These are phyloP conservation scores for Hypoxylon sp. DNA, from an alignment of 2,329 filamentous ascomycete genomes.

Conservation along the genomic window DNA sequence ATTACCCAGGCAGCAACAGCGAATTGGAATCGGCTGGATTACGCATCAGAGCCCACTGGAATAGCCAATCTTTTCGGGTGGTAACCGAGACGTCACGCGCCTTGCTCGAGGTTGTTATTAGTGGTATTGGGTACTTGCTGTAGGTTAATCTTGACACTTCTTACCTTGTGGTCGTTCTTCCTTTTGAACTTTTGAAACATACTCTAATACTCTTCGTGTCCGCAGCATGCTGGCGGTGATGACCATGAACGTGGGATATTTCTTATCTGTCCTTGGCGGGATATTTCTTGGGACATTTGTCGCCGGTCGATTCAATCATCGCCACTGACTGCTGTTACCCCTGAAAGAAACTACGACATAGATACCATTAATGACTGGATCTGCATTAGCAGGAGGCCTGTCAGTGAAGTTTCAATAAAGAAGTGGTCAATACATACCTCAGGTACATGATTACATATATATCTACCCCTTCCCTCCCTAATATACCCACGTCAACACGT, in stretches of 20 bases:
- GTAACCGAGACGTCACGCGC: slow-evolving; percentile 39
- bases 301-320: slow-evolving; percentile 36
- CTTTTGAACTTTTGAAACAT: neutral
- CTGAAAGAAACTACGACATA: too few species aligned
- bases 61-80: slow-evolving; percentile 38
- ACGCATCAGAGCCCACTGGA: slow-evolving; percentile 30
- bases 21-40: slow-evolving; percentile 29
- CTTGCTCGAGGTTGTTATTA: slow-evolving; percentile 38
- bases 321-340: too few species aligned
- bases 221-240: slow-evolving; percentile 45
- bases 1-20: slow-evolving; percentile 22
- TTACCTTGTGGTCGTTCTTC: neutral
- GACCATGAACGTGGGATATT: slow-evolving; percentile 46
- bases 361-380: too few species aligned
- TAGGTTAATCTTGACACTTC: slow-evolving; percentile 26
- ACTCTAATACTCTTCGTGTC: neutral
- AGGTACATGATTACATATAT: too few species aligned
- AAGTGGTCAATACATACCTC: too few species aligned
- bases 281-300: slow-evolving; percentile 41
- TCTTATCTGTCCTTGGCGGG: slow-evolving; percentile 42
- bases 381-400: too few species aligned
- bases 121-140: slow-evolving; percentile 44
- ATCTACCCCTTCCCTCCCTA: too few species aligned
- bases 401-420: too few species aligned
- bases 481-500: too few species aligned